Conservation (phyloP, 1,284 basidiomycete genomes). For the Coniophora puteana region DNA sequence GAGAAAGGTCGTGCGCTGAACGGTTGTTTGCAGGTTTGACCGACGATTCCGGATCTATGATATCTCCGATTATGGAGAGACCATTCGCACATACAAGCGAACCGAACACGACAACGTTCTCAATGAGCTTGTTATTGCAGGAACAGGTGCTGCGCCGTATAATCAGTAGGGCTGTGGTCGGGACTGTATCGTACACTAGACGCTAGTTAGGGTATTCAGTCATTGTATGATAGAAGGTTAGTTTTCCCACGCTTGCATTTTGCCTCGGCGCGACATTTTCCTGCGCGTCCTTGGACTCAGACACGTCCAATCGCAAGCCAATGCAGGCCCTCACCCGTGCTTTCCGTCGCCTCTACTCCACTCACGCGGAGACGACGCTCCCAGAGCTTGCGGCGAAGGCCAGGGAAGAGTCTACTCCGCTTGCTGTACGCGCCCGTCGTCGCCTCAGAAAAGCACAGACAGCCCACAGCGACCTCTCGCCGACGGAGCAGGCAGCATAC, state of each 20-base stretch:
- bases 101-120: conserved; percentile 70
- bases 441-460: conserved; percentile 47
- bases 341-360: conserved; percentile 48
- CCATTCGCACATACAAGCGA: conserved; percentile 86
- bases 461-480: conserved; percentile 54
- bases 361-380: conserved; percentile 34
- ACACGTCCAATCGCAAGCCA: background rate
- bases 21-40: conserved; percentile 57
- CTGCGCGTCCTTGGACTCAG: no score
- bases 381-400: conserved; percentile 48
- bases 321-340: conserved; percentile 27
- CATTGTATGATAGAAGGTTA: no score
- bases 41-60: conserved; percentile 86
- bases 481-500: conserved; percentile 58
- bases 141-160: conserved; percentile 40
- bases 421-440: conserved; percentile 68
- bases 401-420: conserved; percentile 63
- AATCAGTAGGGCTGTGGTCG: conserved; percentile 6
- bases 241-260: background rate
- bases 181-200: no score
- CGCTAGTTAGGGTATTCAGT: no score
- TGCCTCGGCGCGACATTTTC: background rate
- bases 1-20: conserved; percentile 3
- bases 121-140: conserved; percentile 62
- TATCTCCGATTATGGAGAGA: conserved; percentile 86